A percentile compares a stretch with the other conserved stretches of the same genome.
Evolutionary conservation across 179 eudicot genomes (phyloP).

Genomic region (Amaranthus tricolor): DNA sequence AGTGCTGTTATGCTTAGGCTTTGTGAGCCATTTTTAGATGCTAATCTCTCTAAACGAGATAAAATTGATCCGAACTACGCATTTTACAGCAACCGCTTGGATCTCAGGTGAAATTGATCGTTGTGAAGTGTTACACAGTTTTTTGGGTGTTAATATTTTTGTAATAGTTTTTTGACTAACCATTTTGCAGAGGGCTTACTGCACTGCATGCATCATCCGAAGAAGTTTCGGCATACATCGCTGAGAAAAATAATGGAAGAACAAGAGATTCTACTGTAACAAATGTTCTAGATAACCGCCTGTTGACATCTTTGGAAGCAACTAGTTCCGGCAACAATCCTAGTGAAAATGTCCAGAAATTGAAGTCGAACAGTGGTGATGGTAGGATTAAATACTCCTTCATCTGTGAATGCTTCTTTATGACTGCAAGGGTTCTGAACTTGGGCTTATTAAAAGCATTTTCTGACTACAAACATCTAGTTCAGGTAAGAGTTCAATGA

Average conservation of each 20-base stretch:
- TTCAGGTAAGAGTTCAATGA: constrained; percentile 52
- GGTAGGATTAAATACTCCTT: constrained; percentile 61
- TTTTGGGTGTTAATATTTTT: neutral
- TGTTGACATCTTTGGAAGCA: constrained; percentile 58
- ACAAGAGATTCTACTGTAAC: constrained; percentile 25
- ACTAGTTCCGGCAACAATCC: constrained; percentile 51
- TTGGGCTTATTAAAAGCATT: constrained; percentile 89
- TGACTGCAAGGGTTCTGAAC: constrained; percentile 96
- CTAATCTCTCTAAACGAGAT: constrained; percentile 65
- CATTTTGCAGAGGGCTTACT: constrained; percentile 61
- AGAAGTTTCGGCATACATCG: constrained; percentile 70
- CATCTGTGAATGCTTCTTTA: constrained; percentile 95
- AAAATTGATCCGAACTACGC: constrained; percentile 85
- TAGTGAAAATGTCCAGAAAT: constrained; percentile 34
- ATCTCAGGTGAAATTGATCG: constrained; percentile 53
- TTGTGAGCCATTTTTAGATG: constrained; percentile 93
- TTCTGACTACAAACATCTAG: constrained; percentile 97
- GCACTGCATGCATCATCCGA: constrained; percentile 96
- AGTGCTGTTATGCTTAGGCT: constrained; percentile 94
- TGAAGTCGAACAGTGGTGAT: constrained; percentile 36
- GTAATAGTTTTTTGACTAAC: neutral
- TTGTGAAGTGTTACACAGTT: neutral
- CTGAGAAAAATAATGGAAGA: constrained; percentile 36
- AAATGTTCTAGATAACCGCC: constrained; percentile 43
- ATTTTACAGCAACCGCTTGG: constrained; percentile 64